Percentiles rank a stretch among this genome's conserved stretches.
Evolutionary conservation across 306 rosid species (phyloP).

Genomic region (Argentina anserina): DNA sequence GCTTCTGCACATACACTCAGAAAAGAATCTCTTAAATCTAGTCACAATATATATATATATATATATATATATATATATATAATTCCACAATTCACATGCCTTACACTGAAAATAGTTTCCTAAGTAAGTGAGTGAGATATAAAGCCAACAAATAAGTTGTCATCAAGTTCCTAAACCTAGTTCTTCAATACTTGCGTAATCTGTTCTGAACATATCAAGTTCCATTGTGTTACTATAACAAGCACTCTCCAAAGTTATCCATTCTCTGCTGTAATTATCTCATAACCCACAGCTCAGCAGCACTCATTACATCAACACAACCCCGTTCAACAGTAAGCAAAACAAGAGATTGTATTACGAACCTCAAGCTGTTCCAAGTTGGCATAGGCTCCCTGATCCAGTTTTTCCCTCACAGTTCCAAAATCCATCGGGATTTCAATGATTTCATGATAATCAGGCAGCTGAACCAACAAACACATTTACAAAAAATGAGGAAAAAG

Average conservation of each 20-base stretch:
- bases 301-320: not conserved
- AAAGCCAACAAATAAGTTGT: not conserved
- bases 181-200: not conserved
- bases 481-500: conserved; percentile 20
- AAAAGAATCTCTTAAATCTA: not conserved
- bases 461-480: conserved; percentile 41
- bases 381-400: conserved; percentile 61
- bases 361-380: conserved; percentile 85
- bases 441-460: conserved; percentile 85
- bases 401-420: conserved; percentile 69
- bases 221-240: not conserved
- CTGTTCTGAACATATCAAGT: not conserved
- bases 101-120: not conserved
- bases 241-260: not conserved
- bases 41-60: not conserved
- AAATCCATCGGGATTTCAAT: conserved; percentile 86
- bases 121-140: not conserved
- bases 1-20: not conserved
- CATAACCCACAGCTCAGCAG: not conserved
- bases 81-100: not conserved
- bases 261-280: not conserved
- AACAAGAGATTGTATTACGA: conserved; percentile 21
- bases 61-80: no score
- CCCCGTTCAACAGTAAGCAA: conserved; percentile 3
- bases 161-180: not conserved